Percentiles rank a stretch among this genome's conserved stretches.
Conservation (phyloP, 768 basidiomycete species). For the Dioszegia hungarica region DNA sequence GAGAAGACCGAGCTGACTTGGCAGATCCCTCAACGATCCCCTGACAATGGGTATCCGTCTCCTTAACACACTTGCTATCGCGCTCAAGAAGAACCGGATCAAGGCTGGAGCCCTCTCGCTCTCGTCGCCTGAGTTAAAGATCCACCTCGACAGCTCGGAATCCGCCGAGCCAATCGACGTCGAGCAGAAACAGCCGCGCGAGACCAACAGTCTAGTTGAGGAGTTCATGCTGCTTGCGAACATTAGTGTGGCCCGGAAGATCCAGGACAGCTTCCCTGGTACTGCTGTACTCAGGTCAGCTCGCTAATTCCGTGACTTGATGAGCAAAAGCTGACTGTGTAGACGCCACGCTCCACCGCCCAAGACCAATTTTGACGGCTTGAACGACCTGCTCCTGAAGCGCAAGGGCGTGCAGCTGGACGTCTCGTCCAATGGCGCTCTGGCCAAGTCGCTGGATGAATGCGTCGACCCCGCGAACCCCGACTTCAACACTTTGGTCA, state of each 20-base stretch:
- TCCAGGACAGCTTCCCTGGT: constrained; percentile 90
- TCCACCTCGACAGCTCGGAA: constrained; percentile 87
- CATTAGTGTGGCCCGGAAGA: constrained; percentile 83
- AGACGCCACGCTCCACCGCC: constrained; percentile 91
- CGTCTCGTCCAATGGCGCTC: constrained; percentile 81
- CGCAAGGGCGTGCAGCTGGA: constrained; percentile 76
- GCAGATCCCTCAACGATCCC: constrained; percentile 69
- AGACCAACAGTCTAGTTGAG: constrained; percentile 95
- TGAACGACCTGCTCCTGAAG: constrained; percentile 86
- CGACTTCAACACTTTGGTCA: constrained; percentile 92
- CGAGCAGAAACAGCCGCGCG: constrained; percentile 83
- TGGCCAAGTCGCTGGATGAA: constrained; percentile 79
- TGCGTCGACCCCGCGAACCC: constrained; percentile 78
- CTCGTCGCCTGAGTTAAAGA: constrained; percentile 97
- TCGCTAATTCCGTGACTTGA: background rate
- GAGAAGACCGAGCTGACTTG: background rate
- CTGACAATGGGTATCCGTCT: constrained; percentile 80
- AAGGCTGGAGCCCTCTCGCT: constrained; percentile 94
- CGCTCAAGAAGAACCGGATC: constrained; percentile 81
- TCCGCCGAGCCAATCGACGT: constrained; percentile 95
- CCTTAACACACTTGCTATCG: constrained; percentile 77
- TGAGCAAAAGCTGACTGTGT: background rate
- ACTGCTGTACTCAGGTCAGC: constrained; percentile 81
- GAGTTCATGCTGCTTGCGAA: constrained; percentile 99
- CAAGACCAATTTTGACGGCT: constrained; percentile 84